Evolutionary conservation across 2,329 filamentous ascomycete species (phyloP).

Genomic region (Exophiala sideris): DNA sequence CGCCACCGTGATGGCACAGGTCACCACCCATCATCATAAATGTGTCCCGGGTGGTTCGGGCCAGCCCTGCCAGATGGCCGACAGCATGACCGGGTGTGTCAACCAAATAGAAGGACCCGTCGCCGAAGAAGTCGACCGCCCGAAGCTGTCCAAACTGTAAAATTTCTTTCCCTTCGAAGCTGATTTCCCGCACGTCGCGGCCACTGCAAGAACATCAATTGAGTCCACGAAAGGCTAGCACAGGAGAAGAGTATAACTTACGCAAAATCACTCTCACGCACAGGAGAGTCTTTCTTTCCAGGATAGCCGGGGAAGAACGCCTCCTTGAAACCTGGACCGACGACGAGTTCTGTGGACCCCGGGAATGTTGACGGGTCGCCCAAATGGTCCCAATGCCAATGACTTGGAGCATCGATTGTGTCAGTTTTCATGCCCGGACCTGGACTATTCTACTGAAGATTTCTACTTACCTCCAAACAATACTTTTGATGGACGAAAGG

Average conservation of each 20-base stretch:
- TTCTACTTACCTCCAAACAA: constrained; percentile 21
- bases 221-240: neutral
- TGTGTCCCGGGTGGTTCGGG: constrained; percentile 39
- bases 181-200: constrained; percentile 24
- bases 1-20: constrained; percentile 41
- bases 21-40: constrained; percentile 45
- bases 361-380: constrained; percentile 51
- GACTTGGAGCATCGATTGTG: constrained; percentile 14
- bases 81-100: constrained; percentile 48
- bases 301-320: constrained; percentile 49
- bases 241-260: neutral
- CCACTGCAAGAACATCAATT: constrained; percentile 8
- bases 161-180: neutral
- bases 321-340: constrained; percentile 52
- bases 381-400: constrained; percentile 42
- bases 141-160: constrained; percentile 36
- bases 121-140: constrained; percentile 41
- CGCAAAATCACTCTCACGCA: constrained; percentile 36
- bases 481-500: constrained; percentile 3
- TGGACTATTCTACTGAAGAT: too few relatives aligned
- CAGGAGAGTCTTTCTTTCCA: constrained; percentile 32
- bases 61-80: constrained; percentile 49
- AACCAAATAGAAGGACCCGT: constrained; percentile 41
- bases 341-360: constrained; percentile 44
- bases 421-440: too few relatives aligned